Evolutionary conservation across 2,329 filamentous ascomycete genomes (phyloP).

Genomic region (Ascochyta koolunga): DNA sequence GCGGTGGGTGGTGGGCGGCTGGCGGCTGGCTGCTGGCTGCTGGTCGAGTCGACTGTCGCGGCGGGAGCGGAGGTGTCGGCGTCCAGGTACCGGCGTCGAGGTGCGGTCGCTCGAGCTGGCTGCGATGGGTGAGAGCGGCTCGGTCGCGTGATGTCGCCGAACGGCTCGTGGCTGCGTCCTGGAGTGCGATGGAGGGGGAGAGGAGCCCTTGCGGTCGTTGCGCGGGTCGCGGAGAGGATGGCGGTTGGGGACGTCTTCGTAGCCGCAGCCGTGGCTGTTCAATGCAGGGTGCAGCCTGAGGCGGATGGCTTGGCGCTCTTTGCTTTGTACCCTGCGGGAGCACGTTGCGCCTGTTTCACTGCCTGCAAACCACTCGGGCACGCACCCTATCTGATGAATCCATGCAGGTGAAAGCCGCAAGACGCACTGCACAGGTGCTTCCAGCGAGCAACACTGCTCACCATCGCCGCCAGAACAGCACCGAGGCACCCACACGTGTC

Average conservation of each 20-base stretch:
- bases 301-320: slow-evolving; percentile 27
- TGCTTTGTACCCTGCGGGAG: slow-evolving; percentile 15
- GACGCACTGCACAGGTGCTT: too few relatives aligned
- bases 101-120: slow-evolving; percentile 24
- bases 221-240: slow-evolving; percentile 40
- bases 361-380: background rate
- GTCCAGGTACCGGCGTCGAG: slow-evolving; percentile 37
- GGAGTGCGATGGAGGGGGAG: slow-evolving; percentile 29
- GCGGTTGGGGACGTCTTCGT: slow-evolving; percentile 26
- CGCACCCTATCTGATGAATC: background rate
- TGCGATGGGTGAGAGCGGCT: slow-evolving; percentile 15
- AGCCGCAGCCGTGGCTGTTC: slow-evolving; percentile 14
- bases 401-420: background rate
- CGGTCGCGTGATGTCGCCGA: slow-evolving; percentile 32
- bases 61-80: slow-evolving; percentile 42
- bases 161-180: slow-evolving; percentile 31
- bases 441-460: too few relatives aligned
- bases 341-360: background rate
- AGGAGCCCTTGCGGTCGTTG: slow-evolving; percentile 37
- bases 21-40: too few relatives aligned
- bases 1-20: too few relatives aligned
- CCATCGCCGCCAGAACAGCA: slow-evolving; percentile 2
- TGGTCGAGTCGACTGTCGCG: slow-evolving; percentile 37
- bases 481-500: background rate
- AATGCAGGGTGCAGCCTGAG: slow-evolving; percentile 16